Conservation (phyloP, 2,329 filamentous ascomycete genomes). For the Aureobasidium subglaciale region DNA sequence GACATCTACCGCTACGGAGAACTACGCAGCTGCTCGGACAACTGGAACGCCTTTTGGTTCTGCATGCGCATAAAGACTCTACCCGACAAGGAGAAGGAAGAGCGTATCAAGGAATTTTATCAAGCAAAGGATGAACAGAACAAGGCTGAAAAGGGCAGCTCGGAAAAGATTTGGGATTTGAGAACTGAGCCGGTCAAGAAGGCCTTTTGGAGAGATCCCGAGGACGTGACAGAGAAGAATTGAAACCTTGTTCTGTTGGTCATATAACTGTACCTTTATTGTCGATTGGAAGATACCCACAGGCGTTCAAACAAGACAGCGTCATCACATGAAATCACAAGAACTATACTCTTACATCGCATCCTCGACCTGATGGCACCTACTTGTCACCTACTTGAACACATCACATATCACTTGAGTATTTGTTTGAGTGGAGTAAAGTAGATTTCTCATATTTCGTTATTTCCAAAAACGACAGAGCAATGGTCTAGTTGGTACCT, state of each 20-base stretch:
- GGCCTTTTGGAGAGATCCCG: conserved; percentile 35
- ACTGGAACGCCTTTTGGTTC: conserved; percentile 95
- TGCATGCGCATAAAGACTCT: conserved; percentile 80
- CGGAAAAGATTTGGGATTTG: conserved; percentile 82
- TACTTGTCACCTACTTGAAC: not conserved
- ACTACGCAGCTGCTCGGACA: conserved; percentile 69
- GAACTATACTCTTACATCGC: not conserved
- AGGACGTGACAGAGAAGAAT: conserved; percentile 19
- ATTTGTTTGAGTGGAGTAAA: not conserved
- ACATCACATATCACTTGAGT: not conserved
- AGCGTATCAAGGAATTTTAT: conserved; percentile 59
- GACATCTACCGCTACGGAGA: conserved; percentile 81
- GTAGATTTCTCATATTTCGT: conserved; percentile 7
- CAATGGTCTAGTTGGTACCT: not conserved
- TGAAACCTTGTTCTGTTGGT: not conserved
- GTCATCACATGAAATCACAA: not conserved
- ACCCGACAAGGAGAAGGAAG: conserved; percentile 52
- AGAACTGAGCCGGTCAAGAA: conserved; percentile 55
- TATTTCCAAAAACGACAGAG: conserved; percentile 9
- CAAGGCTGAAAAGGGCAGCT: conserved; percentile 55
- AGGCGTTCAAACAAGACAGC: not conserved
- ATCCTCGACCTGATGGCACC: too few species aligned
- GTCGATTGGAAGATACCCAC: conserved; percentile 11
- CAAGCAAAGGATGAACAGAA: conserved; percentile 50
- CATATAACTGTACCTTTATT: conserved; percentile 4